phyloP scores from a whole-genome alignment of 2,329 filamentous ascomycete species.

The Westerdykella ornata region DNA sequence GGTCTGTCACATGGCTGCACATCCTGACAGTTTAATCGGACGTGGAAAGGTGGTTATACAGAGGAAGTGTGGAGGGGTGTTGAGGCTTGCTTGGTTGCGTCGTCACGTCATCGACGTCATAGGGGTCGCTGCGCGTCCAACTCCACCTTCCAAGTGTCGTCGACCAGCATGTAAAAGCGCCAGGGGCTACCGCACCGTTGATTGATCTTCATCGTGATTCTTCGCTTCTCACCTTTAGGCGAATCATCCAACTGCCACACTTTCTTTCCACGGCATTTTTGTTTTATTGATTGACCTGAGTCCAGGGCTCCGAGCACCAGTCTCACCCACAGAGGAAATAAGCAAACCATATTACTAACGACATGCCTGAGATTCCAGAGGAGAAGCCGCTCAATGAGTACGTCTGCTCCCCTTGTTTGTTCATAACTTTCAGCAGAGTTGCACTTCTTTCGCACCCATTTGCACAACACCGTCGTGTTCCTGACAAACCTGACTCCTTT shows the following conservation, averaged over 20 bases:
- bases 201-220: slow-evolving; percentile 1
- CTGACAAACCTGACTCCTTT: neutral
- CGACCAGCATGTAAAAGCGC: slow-evolving; percentile 16
- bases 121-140: slow-evolving; percentile 5
- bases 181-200: slow-evolving; percentile 19
- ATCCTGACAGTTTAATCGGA: too few relatives aligned
- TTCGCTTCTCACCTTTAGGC: neutral
- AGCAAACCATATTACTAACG: slow-evolving; percentile 1
- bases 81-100: neutral
- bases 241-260: neutral
- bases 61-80: slow-evolving; percentile 2
- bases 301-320: neutral
- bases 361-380: slow-evolving; percentile 6
- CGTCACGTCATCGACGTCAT: slow-evolving; percentile 29
- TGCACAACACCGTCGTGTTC: neutral
- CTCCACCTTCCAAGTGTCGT: slow-evolving; percentile 20
- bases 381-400: slow-evolving; percentile 14
- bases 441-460: neutral
- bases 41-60: too few relatives aligned
- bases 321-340: neutral
- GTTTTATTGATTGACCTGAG: neutral
- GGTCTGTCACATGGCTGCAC: too few relatives aligned
- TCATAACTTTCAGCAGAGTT: neutral
- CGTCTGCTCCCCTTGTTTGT: neutral
- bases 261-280: neutral